Conservation (phyloP, 495 filamentous ascomycete genomes). For the Penicillium silybi region DNA sequence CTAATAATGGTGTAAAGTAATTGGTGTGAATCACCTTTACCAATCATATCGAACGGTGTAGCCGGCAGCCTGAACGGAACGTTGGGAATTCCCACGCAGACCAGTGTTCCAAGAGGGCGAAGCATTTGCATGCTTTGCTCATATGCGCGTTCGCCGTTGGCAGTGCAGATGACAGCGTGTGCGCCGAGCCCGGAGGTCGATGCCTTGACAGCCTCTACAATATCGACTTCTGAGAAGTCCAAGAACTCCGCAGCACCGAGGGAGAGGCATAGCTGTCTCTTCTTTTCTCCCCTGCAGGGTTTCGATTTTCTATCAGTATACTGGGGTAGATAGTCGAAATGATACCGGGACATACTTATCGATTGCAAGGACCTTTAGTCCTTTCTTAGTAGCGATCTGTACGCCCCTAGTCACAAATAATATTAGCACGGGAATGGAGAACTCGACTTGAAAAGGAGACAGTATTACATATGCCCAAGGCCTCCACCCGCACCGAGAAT, state of each 20-base stretch:
- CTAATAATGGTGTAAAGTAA: background rate
- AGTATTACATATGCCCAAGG: constrained; percentile 39
- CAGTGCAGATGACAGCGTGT: constrained; percentile 44
- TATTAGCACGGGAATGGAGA: background rate
- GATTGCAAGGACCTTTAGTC: constrained; percentile 40
- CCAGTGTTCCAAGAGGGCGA: constrained; percentile 37
- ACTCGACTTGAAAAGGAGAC: background rate
- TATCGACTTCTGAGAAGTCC: constrained; percentile 37
- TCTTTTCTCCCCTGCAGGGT: constrained; percentile 32
- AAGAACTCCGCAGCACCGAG: constrained; percentile 38
- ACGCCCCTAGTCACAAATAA: constrained; percentile 26
- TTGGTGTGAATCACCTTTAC: constrained; percentile 22
- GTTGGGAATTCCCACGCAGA: constrained; percentile 43
- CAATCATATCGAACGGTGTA: constrained; percentile 44
- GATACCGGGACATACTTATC: constrained; percentile 26
- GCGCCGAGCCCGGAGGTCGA: constrained; percentile 36
- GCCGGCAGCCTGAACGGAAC: constrained; percentile 33
- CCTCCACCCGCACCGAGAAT: constrained; percentile 43
- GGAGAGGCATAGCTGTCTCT: constrained; percentile 36
- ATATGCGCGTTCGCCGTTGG: constrained; percentile 38
- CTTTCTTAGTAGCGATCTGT: constrained; percentile 41
- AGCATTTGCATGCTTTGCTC: constrained; percentile 37
- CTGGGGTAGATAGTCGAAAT: too few relatives aligned
- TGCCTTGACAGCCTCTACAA: constrained; percentile 30
- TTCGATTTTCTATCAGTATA: background rate